Conservation (phyloP, 805 yeast genomes). For the Metschnikowia peoriensis region DNA sequence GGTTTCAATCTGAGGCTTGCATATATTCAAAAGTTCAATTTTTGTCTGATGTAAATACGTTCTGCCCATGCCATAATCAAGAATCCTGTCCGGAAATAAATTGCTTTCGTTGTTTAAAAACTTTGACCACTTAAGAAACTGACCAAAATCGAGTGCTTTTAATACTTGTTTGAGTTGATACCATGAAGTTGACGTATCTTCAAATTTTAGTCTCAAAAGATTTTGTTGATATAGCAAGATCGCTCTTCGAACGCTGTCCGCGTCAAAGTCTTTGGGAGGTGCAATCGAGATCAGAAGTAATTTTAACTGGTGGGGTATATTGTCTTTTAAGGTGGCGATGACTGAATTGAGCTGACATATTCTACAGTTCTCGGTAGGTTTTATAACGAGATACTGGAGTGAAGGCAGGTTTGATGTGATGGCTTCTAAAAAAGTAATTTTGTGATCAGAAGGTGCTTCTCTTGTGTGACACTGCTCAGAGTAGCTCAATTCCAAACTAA, state of each 20-base stretch:
- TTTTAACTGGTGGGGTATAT: neutral
- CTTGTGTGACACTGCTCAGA: neutral
- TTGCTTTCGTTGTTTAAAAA: neutral
- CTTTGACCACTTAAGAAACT: neutral
- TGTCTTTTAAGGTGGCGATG: neutral
- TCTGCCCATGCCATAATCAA: neutral
- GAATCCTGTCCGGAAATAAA: neutral
- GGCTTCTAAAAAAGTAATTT: neutral
- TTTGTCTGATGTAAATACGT: neutral
- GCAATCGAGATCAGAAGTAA: neutral
- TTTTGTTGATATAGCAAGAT: neutral
- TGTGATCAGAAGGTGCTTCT: neutral
- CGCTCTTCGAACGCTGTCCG: neutral
- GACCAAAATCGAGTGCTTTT: neutral
- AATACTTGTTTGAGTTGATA: neutral
- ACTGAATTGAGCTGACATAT: neutral
- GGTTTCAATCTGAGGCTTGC: neutral
- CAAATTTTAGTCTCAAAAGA: neutral
- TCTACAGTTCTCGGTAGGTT: neutral
- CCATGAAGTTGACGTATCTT: neutral
- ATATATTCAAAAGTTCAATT: neutral
- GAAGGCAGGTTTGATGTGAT: neutral
- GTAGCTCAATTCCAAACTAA: neutral
- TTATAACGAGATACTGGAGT: neutral
- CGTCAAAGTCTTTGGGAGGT: neutral